Evolutionary conservation across 108 stramenopile genomes (phyloP).

Genomic region (Schizochytrium sp.): DNA sequence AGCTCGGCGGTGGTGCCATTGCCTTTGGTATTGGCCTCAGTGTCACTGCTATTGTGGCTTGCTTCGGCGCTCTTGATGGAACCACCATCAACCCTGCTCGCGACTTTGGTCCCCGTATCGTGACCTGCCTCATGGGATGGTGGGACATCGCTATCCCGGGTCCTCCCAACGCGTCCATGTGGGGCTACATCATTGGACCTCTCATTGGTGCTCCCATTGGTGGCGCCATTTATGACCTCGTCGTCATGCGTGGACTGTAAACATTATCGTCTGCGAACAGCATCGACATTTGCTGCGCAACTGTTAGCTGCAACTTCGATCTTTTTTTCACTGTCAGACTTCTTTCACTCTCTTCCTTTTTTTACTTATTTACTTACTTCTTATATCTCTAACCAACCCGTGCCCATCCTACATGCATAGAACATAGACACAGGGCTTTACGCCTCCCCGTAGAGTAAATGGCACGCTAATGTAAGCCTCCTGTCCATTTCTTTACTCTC

Average conservation of each 20-base stretch:
- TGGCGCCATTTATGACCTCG: constrained; percentile 60
- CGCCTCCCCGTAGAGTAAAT: too few relatives aligned
- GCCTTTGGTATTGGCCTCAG: not conserved
- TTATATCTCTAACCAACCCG: too few relatives aligned
- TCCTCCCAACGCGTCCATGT: constrained; percentile 21
- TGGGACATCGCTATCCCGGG: not conserved
- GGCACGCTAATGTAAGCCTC: too few relatives aligned
- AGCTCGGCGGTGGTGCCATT: not conserved
- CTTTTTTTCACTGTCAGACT: too few relatives aligned
- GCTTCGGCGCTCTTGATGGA: not conserved
- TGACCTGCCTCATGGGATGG: constrained; percentile 12
- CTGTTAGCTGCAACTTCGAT: too few relatives aligned
- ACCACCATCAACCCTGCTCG: constrained; percentile 33
- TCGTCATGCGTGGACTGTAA: constrained; percentile 38
- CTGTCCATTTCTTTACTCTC: too few relatives aligned
- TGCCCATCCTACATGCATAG: too few relatives aligned
- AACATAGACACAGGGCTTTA: too few relatives aligned
- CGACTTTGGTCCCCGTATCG: constrained; percentile 22
- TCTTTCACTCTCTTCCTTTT: too few relatives aligned
- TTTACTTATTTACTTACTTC: too few relatives aligned
- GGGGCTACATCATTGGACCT: constrained; percentile 78
- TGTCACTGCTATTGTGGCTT: not conserved
- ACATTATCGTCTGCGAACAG: too few relatives aligned
- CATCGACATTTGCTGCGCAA: too few relatives aligned
- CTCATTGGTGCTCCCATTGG: constrained; percentile 76